Conservation (phyloP, 139 green algal genomes). For the Coelastrella sp. region DNA sequence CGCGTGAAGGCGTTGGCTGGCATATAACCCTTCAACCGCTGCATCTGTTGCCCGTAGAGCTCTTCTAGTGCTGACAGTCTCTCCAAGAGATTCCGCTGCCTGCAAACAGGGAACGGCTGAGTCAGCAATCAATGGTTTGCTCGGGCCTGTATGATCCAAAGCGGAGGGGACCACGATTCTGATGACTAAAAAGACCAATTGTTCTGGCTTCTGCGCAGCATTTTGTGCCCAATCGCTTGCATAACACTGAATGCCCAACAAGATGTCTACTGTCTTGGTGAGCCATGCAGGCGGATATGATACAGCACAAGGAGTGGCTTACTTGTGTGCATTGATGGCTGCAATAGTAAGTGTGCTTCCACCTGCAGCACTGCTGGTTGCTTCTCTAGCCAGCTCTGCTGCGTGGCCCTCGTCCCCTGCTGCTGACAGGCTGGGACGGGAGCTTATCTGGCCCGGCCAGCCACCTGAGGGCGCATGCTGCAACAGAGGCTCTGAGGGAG, state of each 20-base stretch:
- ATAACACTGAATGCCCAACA: too few species aligned
- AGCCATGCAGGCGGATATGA: neutral
- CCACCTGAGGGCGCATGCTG: neutral
- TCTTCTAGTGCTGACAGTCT: slow-evolving; percentile 73
- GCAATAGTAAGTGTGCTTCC: slow-evolving; percentile 27
- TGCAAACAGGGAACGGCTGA: neutral
- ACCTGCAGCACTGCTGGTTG: neutral
- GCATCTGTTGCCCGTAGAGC: slow-evolving; percentile 56
- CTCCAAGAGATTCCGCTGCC: slow-evolving; percentile 50
- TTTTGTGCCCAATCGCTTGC: too few species aligned
- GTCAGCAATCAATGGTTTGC: neutral
- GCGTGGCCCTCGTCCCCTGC: neutral
- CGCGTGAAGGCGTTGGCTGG: slow-evolving; percentile 16
- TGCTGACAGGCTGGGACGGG: neutral
- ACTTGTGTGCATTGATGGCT: slow-evolving; percentile 45
- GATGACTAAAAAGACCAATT: too few species aligned
- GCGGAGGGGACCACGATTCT: too few species aligned
- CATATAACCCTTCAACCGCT: slow-evolving; percentile 53
- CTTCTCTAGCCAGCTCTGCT: neutral
- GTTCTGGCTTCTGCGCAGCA: too few species aligned
- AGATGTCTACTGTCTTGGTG: too few species aligned
- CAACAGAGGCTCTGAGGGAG: slow-evolving; percentile 21
- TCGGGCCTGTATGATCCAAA: neutral
- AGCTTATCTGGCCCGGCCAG: slow-evolving; percentile 9
- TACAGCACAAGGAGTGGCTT: neutral